Base-by-base conservation (phyloP, 2,329 filamentous ascomycete genomes). In the Penicillium capsulatum region DNA sequence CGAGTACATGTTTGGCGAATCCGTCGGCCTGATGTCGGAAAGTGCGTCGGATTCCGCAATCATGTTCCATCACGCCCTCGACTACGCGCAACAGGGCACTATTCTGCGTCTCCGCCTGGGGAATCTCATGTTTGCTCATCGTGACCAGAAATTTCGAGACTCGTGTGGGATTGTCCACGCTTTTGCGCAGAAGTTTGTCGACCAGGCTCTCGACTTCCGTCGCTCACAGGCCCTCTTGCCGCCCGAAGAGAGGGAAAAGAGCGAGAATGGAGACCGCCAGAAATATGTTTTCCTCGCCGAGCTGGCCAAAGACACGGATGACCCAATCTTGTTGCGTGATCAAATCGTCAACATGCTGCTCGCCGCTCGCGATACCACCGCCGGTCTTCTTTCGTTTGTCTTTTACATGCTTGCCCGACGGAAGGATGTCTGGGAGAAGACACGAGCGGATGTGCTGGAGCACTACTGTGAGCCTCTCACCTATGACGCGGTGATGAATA, bases 1-100 rank as follows among this genome's bases (percentile, higher is more conserved):
- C 0, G 85, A 92, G 53, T 94, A 94, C 59, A 67, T 95, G 13
- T 76, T 94, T 2, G 89, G 89, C 6, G 52, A 70, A 28, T 59
- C 59, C 19, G 78, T 79, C 2, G 33, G 77, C 76, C 4, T 72
- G 73, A 35, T 77, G 70, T 72, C 66, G 63, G 17, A 42, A 48
- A 31, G 19, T 51, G 5, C 38, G 40, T 8, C 51, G 58, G 0
- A 59, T 59, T 8, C 48, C 55, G 3, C 58, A 60, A 13, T 64
- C 56, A 42, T 50, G 7, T 59, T 59, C 22, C 44, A 48, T 1
- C 24, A 36, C 3, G 44, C 55, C 7, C 68, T 67, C 34, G 55
- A 65, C 34, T 48, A 53, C 29, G 51, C 55, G 8, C 52, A 54
- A 17, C 49, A 52, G 1, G 51, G 49, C 8, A 46, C 62, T 5